These are phyloP conservation scores for Botrytis squamosa DNA, from an alignment of 2,329 filamentous ascomycete species.

Conservation along the genomic window DNA sequence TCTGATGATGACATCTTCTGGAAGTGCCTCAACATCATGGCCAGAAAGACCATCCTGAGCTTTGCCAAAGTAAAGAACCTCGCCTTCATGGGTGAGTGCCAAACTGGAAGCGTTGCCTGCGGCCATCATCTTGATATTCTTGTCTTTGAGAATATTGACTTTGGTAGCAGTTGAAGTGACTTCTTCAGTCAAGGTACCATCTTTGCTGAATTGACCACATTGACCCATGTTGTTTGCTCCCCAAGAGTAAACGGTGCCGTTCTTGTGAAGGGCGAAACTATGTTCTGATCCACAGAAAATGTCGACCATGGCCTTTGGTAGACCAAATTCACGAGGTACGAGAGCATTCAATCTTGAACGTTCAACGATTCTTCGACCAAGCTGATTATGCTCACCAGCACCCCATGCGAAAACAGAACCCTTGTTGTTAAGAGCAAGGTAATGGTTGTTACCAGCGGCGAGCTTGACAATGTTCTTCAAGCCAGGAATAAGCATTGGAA, in stretches of 20 bases:
- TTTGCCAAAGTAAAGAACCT: slow-evolving; percentile 62
- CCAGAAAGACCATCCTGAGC: slow-evolving; percentile 56
- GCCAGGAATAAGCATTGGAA: slow-evolving; percentile 52
- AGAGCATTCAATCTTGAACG: slow-evolving; percentile 30
- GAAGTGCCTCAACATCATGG: slow-evolving; percentile 54
- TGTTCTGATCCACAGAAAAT: slow-evolving; percentile 67
- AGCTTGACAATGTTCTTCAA: slow-evolving; percentile 55
- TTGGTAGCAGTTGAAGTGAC: slow-evolving; percentile 68
- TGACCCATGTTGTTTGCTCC: slow-evolving; percentile 85
- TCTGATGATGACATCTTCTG: slow-evolving; percentile 54
- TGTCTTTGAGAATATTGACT: slow-evolving; percentile 57
- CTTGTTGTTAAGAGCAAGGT: slow-evolving; percentile 55
- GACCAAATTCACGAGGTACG: slow-evolving; percentile 24
- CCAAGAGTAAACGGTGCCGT: slow-evolving; percentile 74
- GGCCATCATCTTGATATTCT: slow-evolving; percentile 52
- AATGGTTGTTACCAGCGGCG: slow-evolving; percentile 56
- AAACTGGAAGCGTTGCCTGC: slow-evolving; percentile 57
- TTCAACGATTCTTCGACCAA: slow-evolving; percentile 49
- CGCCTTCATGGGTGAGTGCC: slow-evolving; percentile 54
- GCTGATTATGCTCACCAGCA: slow-evolving; percentile 60
- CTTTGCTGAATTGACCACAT: slow-evolving; percentile 57
- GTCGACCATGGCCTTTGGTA: slow-evolving; percentile 22
- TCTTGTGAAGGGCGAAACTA: slow-evolving; percentile 70
- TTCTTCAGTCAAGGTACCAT: slow-evolving; percentile 64
- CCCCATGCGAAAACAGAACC: slow-evolving; percentile 64